Percentiles rank a stretch among this genome's conserved stretches.
These are phyloP conservation scores for Xylaria sp. DNA, from an alignment of 2,329 filamentous ascomycete genomes.

Conservation along the genomic window DNA sequence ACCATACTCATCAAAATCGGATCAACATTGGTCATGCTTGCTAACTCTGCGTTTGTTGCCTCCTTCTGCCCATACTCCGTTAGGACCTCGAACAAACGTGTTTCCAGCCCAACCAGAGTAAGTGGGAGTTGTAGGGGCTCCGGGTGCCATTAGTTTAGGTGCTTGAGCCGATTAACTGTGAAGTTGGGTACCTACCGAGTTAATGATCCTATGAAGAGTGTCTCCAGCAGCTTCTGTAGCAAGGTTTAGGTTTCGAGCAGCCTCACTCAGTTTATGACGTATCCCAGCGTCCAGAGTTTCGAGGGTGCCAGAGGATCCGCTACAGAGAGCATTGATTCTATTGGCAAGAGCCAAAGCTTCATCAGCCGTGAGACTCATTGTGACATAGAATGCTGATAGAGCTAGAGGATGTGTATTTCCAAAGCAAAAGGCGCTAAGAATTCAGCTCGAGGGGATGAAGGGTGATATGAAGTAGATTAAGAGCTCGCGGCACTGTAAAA, in stretches of 20 bases:
- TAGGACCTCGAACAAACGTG: slow-evolving; percentile 10
- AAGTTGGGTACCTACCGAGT: slow-evolving; percentile 22
- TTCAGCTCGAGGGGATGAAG: not conserved
- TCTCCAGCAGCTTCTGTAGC: slow-evolving; percentile 35
- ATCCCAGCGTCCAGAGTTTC: not conserved
- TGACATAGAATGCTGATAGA: not conserved
- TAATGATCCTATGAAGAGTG: slow-evolving; percentile 30
- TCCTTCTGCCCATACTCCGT: not conserved
- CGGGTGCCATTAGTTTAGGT: not conserved
- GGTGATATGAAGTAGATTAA: not conserved
- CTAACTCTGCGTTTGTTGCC: not conserved
- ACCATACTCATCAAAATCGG: slow-evolving; percentile 34
- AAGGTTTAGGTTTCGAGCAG: slow-evolving; percentile 16
- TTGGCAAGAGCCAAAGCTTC: slow-evolving; percentile 6
- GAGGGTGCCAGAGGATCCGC: not conserved
- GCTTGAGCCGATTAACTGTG: not conserved
- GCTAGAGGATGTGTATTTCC: not conserved
- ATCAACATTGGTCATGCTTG: slow-evolving; percentile 19
- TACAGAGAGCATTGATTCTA: not conserved
- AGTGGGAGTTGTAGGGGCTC: slow-evolving; percentile 25
- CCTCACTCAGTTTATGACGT: slow-evolving; percentile 25
- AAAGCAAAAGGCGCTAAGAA: not conserved
- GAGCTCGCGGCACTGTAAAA: not conserved
- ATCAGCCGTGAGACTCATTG: not conserved
- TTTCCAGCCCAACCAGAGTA: slow-evolving; percentile 16